Percentiles rank a stretch among this genome's conserved stretches.
Conservation (phyloP, 164 flowering plant genomes). For the Stephania japonica region DNA sequence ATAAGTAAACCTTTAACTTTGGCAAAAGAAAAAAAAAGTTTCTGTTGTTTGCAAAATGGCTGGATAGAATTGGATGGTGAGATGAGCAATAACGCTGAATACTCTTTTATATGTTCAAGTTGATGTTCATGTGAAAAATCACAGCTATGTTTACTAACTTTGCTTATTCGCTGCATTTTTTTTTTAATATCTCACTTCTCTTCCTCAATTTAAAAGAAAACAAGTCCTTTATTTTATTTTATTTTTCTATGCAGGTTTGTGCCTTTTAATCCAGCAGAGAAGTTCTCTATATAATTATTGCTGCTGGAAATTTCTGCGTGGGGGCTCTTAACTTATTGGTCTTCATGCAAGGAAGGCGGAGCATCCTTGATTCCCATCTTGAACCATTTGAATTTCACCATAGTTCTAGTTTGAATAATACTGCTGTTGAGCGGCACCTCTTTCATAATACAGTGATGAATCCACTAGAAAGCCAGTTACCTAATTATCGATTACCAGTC, state of each 20-base stretch:
- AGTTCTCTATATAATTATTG: neutral
- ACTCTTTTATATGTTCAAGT: neutral
- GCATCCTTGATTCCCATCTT: constrained; percentile 35
- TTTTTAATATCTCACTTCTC: neutral
- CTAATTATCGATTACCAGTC: constrained; percentile 31
- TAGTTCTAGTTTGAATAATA: constrained; percentile 41
- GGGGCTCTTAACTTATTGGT: neutral
- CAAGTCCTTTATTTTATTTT: neutral
- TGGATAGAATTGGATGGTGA: too few relatives aligned
- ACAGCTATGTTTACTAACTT: neutral
- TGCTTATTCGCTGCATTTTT: neutral
- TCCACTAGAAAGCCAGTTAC: constrained; percentile 33
- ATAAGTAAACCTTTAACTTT: too few relatives aligned
- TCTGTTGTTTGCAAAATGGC: neutral
- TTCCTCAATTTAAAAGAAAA: neutral
- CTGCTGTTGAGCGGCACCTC: constrained; percentile 33
- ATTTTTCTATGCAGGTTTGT: neutral
- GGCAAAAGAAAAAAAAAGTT: too few relatives aligned
- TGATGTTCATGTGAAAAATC: neutral
- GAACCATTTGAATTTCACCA: constrained; percentile 49
- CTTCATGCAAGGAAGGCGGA: constrained; percentile 62
- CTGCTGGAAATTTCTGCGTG: neutral
- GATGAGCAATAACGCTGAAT: too few relatives aligned
- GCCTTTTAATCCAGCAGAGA: neutral
- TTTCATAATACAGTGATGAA: constrained; percentile 39